phyloP scores from a whole-genome alignment of 1,139 yeast species.

The Kurtzmaniella natalensis region DNA sequence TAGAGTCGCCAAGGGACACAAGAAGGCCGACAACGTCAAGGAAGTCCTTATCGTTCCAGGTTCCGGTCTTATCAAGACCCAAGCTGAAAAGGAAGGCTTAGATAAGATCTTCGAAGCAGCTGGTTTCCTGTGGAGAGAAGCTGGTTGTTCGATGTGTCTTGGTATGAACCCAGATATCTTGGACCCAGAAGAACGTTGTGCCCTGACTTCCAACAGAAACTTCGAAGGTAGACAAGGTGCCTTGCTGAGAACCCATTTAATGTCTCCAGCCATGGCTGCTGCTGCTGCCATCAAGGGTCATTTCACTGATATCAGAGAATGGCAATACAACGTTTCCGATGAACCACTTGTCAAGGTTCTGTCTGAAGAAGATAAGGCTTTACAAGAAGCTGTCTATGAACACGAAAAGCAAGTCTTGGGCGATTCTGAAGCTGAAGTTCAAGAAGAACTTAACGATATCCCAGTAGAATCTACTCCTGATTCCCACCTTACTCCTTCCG shows the following conservation, averaged over 20 bases:
- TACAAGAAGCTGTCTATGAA: constrained; percentile 66
- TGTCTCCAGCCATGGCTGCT: constrained; percentile 99
- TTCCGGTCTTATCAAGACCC: constrained; percentile 86
- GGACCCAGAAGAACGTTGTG: constrained; percentile 94
- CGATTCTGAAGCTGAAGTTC: constrained; percentile 28
- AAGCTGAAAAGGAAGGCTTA: constrained; percentile 93
- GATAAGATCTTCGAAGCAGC: constrained; percentile 88
- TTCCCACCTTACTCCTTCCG: no score
- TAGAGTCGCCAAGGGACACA: constrained; percentile 82
- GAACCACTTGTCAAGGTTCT: constrained; percentile 57
- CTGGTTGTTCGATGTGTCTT: constrained; percentile 98
- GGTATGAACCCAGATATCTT: constrained; percentile 99
- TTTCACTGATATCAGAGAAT: constrained; percentile 85
- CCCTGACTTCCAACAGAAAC: constrained; percentile 97
- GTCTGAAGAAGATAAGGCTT: constrained; percentile 50
- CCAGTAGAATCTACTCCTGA: constrained; percentile 43
- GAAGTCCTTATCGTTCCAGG: constrained; percentile 95
- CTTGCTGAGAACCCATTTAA: constrained; percentile 88
- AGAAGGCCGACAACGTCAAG: constrained; percentile 76
- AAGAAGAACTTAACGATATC: constrained; percentile 54
- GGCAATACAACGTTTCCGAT: constrained; percentile 55
- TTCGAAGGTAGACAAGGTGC: constrained; percentile 99
- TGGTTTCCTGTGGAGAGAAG: constrained; percentile 98
- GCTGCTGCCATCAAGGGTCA: constrained; percentile 95
- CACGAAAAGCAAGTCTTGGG: constrained; percentile 60